Evolutionary conservation across 106 monocot species (phyloP).

Genomic region (Dendrobium catenatum): DNA sequence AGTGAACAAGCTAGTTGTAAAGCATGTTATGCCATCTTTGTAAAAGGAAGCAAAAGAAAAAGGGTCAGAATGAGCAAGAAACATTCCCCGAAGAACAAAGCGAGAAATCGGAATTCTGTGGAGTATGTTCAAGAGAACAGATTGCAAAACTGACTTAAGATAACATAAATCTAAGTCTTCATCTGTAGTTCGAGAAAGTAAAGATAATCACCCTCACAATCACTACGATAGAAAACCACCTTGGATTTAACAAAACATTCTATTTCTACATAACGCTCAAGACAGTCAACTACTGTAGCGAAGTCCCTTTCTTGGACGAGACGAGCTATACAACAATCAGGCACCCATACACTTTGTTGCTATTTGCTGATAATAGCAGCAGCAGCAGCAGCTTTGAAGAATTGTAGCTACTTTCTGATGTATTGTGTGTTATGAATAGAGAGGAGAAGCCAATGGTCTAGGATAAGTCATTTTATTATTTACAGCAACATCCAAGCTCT

Average conservation of each 20-base stretch:
- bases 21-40: too few relatives aligned
- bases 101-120: too few relatives aligned
- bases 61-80: not conserved
- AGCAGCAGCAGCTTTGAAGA: conserved; percentile 2
- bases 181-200: not conserved
- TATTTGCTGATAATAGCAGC: too few relatives aligned
- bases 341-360: too few relatives aligned
- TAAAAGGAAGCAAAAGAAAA: too few relatives aligned
- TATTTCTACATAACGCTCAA: conserved; percentile 2
- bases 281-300: not conserved
- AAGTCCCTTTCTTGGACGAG: not conserved
- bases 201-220: not conserved
- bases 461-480: conserved; percentile 14
- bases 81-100: too few relatives aligned
- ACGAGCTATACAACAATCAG: not conserved
- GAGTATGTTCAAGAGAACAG: not conserved
- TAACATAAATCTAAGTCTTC: not conserved
- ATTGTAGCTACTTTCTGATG: not conserved
- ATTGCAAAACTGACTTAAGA: not conserved
- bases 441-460: conserved; percentile 28
- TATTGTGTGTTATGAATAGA: conserved; percentile 8
- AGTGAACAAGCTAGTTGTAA: too few relatives aligned
- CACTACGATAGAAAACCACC: too few relatives aligned
- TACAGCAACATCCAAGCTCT: conserved; percentile 17
- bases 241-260: not conserved